phyloP scores from a whole-genome alignment of 768 basidiomycete species.

The Chalciporus piperatus region DNA sequence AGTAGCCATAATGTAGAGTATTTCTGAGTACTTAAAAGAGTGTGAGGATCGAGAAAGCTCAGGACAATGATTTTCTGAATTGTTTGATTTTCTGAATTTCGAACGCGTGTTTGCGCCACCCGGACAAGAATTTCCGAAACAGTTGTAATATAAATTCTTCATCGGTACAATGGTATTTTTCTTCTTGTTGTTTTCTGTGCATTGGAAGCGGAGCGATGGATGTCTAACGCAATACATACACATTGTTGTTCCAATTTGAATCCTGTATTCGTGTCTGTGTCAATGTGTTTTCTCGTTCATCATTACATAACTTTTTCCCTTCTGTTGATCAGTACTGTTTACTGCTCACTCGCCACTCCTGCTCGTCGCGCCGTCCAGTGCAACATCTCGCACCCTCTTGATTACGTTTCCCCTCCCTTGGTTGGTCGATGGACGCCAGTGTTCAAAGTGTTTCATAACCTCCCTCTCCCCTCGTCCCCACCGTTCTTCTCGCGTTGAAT shows the following conservation, averaged over 20 bases:
- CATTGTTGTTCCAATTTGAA: slow-evolving; percentile 8
- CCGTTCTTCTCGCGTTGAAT: neutral
- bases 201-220: neutral
- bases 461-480: too few relatives aligned
- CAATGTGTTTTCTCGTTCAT: neutral
- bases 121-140: too few relatives aligned
- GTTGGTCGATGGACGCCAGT: neutral
- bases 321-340: neutral
- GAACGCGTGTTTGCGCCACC: too few relatives aligned
- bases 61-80: too few relatives aligned
- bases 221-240: slow-evolving; percentile 3
- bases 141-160: slow-evolving; percentile 6
- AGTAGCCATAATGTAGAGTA: too few relatives aligned
- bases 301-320: neutral
- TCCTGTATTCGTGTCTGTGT: slow-evolving; percentile 12
- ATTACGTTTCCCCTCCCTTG: slow-evolving; percentile 22
- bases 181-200: slow-evolving; percentile 17
- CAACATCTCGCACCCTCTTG: slow-evolving; percentile 5
- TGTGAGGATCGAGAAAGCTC: too few relatives aligned
- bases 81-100: too few relatives aligned
- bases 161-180: slow-evolving; percentile 4
- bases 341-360: too few relatives aligned
- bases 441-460: slow-evolving; percentile 1
- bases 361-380: neutral
- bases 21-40: too few relatives aligned